These are phyloP conservation scores for Hyaloscypha variabilis DNA, from an alignment of 495 filamentous ascomycete genomes.

Conservation along the genomic window DNA sequence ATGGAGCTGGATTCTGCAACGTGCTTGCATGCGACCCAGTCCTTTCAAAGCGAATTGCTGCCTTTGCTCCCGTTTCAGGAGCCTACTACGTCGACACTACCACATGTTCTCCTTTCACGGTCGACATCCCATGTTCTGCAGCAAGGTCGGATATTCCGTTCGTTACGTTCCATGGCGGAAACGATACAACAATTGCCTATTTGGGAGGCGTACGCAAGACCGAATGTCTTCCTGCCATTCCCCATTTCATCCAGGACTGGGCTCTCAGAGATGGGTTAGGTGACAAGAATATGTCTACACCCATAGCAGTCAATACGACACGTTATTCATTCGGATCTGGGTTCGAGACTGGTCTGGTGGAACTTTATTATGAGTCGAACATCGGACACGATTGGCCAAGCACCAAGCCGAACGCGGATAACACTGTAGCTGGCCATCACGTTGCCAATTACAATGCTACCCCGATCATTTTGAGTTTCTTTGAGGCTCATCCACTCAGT, in stretches of 20 bases:
- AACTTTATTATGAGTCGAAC: constrained; percentile 30
- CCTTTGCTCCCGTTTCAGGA: constrained; percentile 40
- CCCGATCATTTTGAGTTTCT: constrained; percentile 43
- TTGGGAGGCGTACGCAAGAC: constrained; percentile 34
- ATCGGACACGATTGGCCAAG: constrained; percentile 50
- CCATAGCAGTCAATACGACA: constrained; percentile 8
- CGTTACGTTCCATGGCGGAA: constrained; percentile 54
- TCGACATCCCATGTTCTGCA: constrained; percentile 39
- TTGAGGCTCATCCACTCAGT: constrained; percentile 31
- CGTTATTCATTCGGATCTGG: constrained; percentile 21
- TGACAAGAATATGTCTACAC: constrained; percentile 30
- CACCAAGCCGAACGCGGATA: constrained; percentile 43
- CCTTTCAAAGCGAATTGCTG: constrained; percentile 40
- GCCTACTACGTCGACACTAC: constrained; percentile 29
- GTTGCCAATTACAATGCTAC: constrained; percentile 42
- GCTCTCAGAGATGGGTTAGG: constrained; percentile 39
- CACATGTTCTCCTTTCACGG: constrained; percentile 30
- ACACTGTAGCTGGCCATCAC: constrained; percentile 24
- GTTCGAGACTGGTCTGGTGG: constrained; percentile 28
- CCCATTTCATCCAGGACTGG: constrained; percentile 45
- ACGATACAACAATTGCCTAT: constrained; percentile 40
- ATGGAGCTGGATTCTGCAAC: constrained; percentile 53
- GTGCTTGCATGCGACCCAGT: constrained; percentile 50
- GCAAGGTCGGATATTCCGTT: constrained; percentile 42
- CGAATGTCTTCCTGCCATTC: constrained; percentile 40